Evolutionary conservation across 2,329 filamentous ascomycete genomes (phyloP).

Genomic region (Pezicula carpinea): DNA sequence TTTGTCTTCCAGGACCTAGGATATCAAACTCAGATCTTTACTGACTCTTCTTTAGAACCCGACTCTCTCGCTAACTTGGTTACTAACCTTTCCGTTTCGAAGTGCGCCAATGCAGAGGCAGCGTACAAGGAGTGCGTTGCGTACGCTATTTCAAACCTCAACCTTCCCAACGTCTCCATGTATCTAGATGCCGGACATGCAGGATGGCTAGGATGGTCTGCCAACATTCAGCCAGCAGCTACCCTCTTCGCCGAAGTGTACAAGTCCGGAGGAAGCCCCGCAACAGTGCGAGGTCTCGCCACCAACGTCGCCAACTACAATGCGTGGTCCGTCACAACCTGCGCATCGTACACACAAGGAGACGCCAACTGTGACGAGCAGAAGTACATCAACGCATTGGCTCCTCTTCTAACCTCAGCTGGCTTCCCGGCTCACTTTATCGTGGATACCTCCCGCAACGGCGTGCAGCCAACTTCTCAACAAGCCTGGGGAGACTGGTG

Average conservation of each 20-base stretch:
- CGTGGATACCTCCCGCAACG: constrained; percentile 52
- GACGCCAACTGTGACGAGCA: constrained; percentile 49
- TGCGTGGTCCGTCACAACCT: constrained; percentile 40
- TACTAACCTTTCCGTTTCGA: constrained; percentile 50
- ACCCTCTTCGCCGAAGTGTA: constrained; percentile 42
- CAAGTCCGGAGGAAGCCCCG: constrained; percentile 39
- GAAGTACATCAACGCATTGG: constrained; percentile 45
- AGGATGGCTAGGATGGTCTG: constrained; percentile 60
- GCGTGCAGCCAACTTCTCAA: constrained; percentile 53
- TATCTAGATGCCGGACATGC: constrained; percentile 61
- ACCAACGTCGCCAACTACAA: constrained; percentile 59
- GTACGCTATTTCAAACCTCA: constrained; percentile 52
- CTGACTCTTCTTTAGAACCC: constrained; percentile 39
- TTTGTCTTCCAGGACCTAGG: constrained; percentile 18
- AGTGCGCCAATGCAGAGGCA: constrained; percentile 48
- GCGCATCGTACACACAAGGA: constrained; percentile 35
- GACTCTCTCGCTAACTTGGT: constrained; percentile 60
- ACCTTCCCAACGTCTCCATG: constrained; percentile 57
- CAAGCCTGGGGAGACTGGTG: constrained; percentile 63
- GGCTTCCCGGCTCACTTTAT: constrained; percentile 53
- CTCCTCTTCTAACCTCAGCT: constrained; percentile 39
- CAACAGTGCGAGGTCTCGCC: constrained; percentile 45
- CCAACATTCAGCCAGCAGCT: constrained; percentile 49
- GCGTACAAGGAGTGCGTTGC: constrained; percentile 51
- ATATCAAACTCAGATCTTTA: not conserved